Percentiles rank a stretch among this genome's conserved stretches.
These are phyloP conservation scores for Fusarium sp. DNA, from an alignment of 2,329 filamentous ascomycete species.

Conservation along the genomic window DNA sequence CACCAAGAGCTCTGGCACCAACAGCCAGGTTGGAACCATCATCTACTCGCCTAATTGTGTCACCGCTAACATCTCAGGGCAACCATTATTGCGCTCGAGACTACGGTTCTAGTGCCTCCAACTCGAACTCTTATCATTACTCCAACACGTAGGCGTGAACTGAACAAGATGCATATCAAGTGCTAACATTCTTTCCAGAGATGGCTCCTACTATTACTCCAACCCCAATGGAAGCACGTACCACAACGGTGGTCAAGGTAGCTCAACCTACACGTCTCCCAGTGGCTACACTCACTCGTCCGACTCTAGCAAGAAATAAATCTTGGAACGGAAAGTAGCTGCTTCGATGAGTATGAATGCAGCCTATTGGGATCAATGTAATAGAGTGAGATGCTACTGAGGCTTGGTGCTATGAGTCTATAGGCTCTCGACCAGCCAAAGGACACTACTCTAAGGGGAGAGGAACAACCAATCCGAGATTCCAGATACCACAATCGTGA, in stretches of 20 bases:
- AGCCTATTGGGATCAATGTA: not conserved
- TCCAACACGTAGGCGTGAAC: constrained; percentile 64
- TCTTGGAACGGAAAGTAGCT: too few species aligned
- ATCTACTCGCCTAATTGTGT: not conserved
- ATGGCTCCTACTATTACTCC: constrained; percentile 79
- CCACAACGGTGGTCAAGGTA: constrained; percentile 69
- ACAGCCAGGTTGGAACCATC: constrained; percentile 63
- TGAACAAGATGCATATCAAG: not conserved
- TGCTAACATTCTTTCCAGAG: constrained; percentile 44
- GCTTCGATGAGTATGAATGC: not conserved
- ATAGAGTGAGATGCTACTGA: not conserved
- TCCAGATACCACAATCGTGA: not conserved
- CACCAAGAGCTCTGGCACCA: constrained; percentile 67
- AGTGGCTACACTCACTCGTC: constrained; percentile 47
- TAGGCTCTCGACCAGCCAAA: constrained; percentile 9
- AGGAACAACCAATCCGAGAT: not conserved
- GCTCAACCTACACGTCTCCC: constrained; percentile 69
- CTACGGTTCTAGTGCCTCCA: constrained; percentile 66
- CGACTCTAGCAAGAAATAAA: constrained; percentile 26
- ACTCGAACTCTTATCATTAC: constrained; percentile 73
- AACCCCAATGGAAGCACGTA: constrained; percentile 76
- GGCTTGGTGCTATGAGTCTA: constrained; percentile 21
- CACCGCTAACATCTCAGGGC: constrained; percentile 58
- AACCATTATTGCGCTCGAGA: constrained; percentile 75
- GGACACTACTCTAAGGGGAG: not conserved